Evolutionary conservation across 202 grass and related monocot genomes (phyloP), one percentile per base, ranked within the genome.

Genomic region (Tripidium arundinaceum): DNA sequence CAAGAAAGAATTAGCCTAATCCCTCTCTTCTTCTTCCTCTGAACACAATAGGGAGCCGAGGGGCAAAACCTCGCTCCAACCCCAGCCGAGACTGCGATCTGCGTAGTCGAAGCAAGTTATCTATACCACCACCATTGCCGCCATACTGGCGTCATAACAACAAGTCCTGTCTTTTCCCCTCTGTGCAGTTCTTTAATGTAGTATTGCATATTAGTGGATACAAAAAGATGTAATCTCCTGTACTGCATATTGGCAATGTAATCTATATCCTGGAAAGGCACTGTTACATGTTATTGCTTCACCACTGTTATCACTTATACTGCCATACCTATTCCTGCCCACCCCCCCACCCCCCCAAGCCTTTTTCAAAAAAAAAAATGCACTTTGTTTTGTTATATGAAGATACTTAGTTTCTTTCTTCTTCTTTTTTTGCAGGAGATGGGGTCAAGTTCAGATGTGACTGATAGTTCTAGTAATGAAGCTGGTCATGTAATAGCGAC

Each of bases 401-500:
- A 75, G 22, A 62, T 16, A 36, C 45, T 16, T 68, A 37, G 10
- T 61, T 7, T 72, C 81, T 57, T 58, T 86, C 4, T 71, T 79
- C 63, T 22, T 22, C 5, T 63, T 81, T 57, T 43, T 84, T 85
- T 71, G 29, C 83, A 98, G 95, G 92, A 89, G 52, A 93, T 55
- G 47, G 86, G 89, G 38, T 85, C 78, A 68, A 79, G 90, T 26
- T 81, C 75, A 59, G 82, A 94, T 80, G 77, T 89, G 65, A 72
- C 73, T 41, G 86, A 89, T 68, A 83, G 80, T 82, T 79, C 86
- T 69, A 78, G 79, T 82, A 43, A 82, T 77, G 90, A 94, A 88
- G 78, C 79, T 73, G 90, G 88, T 63, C 92, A 81, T 63, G 41
- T 94, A 78, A 93, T 93, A 84, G 89, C 92, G 11, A 89, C 90